Evolutionary conservation across 2,329 filamentous ascomycete species (phyloP).

Genomic region (Gnomoniopsis sp.): DNA sequence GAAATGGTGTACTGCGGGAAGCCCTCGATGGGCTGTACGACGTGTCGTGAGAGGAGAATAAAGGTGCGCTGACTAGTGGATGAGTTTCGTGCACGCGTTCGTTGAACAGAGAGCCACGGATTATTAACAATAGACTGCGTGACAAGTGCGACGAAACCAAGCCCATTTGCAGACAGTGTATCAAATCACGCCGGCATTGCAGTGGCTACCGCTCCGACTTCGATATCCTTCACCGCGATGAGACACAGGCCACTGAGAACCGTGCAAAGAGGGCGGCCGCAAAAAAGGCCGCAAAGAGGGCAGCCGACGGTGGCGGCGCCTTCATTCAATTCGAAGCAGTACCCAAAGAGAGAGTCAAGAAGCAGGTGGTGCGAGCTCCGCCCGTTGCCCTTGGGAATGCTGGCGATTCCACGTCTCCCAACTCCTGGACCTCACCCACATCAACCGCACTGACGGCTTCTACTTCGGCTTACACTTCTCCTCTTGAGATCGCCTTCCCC

Average conservation of each 20-base stretch:
- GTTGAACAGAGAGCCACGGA: slow-evolving; percentile 14
- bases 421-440: slow-evolving; percentile 20
- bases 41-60: slow-evolving; percentile 69
- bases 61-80: slow-evolving; percentile 50
- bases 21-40: slow-evolving; percentile 67
- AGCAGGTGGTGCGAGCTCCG: not conserved
- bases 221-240: slow-evolving; percentile 69
- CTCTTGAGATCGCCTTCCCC: slow-evolving; percentile 21
- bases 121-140: not conserved
- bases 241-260: slow-evolving; percentile 64
- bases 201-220: slow-evolving; percentile 69
- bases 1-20: slow-evolving; percentile 64
- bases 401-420: not conserved
- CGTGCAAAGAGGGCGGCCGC: slow-evolving; percentile 56
- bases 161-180: slow-evolving; percentile 62
- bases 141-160: slow-evolving; percentile 63
- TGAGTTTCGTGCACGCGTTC: not conserved
- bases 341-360: not conserved
- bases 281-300: slow-evolving; percentile 40
- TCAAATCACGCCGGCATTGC: slow-evolving; percentile 60
- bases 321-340: slow-evolving; percentile 7
- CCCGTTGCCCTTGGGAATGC: not conserved
- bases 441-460: slow-evolving; percentile 6
- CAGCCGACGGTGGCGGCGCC: slow-evolving; percentile 23
- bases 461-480: slow-evolving; percentile 17